Evolutionary conservation across 257 asterid genomes (phyloP).

Genomic region (Anisodus acutangulus): DNA sequence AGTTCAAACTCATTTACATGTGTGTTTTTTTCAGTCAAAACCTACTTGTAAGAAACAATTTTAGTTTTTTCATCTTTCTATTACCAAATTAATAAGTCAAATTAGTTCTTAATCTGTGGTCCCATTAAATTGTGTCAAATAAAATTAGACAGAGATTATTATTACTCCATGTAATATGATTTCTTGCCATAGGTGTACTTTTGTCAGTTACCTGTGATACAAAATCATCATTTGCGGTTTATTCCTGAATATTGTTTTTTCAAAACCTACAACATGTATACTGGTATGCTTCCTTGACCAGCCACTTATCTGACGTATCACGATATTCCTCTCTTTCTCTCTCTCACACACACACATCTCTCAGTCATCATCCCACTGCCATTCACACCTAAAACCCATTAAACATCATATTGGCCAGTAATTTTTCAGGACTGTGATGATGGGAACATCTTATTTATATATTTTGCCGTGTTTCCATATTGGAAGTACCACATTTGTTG

Average conservation of each 20-base stretch:
- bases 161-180: background rate
- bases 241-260: conserved; percentile 11
- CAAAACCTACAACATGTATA: background rate
- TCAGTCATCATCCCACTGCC: background rate
- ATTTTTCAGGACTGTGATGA: conserved; percentile 1
- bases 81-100: background rate
- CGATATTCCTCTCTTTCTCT: background rate
- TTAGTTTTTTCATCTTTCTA: background rate
- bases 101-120: background rate
- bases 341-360: background rate
- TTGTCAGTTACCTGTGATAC: background rate
- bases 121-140: background rate
- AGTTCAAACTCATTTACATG: background rate
- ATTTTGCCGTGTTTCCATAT: background rate
- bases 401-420: background rate
- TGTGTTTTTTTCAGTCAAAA: background rate
- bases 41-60: background rate
- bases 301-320: background rate
- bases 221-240: background rate
- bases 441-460: background rate
- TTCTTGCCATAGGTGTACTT: conserved; percentile 7
- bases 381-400: background rate
- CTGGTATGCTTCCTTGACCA: background rate
- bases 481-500: background rate
- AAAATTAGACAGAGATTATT: background rate